Evolutionary conservation across 2,329 filamentous ascomycete genomes (phyloP).

Genomic region (Sclerotinia nivalis): DNA sequence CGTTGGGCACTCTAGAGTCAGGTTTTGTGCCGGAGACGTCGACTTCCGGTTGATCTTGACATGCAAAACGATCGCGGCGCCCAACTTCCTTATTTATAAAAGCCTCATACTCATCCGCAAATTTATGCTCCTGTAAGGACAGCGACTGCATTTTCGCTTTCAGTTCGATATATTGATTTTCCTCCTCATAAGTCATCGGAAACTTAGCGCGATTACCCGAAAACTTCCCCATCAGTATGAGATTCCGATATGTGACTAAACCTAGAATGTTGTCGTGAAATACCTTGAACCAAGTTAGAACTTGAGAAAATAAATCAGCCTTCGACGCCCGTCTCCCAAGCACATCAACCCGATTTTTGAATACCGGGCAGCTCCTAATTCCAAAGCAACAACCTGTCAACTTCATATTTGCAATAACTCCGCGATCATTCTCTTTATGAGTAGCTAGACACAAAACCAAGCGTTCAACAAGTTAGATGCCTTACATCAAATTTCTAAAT

Average conservation of each 20-base stretch:
- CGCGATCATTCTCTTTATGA: neutral
- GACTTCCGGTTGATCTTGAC: neutral
- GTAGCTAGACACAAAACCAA: neutral
- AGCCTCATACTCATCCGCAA: neutral
- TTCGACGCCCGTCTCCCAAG: neutral
- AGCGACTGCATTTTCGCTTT: neutral
- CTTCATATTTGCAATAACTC: neutral
- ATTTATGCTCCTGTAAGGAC: neutral
- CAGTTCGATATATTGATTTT: neutral
- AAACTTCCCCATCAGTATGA: neutral
- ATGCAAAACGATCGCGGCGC: no score
- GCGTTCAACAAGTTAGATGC: neutral
- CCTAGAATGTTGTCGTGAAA: rapidly evolving
- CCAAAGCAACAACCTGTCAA: neutral
- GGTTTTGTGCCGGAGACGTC: neutral
- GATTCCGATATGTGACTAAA: rapidly evolving
- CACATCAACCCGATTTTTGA: neutral
- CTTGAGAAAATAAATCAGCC: neutral
- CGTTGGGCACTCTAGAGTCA: no score
- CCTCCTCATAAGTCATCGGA: neutral
- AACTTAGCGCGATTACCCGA: neutral
- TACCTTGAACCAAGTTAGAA: neutral
- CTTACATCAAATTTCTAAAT: neutral
- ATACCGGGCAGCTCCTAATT: neutral
- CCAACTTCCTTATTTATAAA: neutral